Base-by-base conservation (phyloP, 2,329 filamentous ascomycete genomes). In the Pleurostoma richardsiae region DNA sequence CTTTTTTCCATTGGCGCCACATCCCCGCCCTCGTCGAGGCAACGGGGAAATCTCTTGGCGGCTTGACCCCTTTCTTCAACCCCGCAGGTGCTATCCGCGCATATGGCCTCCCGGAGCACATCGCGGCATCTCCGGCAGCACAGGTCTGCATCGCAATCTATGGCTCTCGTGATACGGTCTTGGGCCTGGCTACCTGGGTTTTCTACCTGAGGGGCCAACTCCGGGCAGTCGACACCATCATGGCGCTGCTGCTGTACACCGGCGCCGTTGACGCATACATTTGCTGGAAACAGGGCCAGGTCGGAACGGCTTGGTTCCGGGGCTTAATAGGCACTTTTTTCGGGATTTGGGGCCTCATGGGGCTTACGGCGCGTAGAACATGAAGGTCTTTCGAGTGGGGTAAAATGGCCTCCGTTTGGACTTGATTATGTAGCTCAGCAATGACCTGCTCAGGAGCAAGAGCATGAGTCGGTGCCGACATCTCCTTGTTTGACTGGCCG, bases 391-490 rank as follows among this genome's bases (percentile, higher is more conserved):
- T 19, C 19, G 19, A 19, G 19, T 19, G 19, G 19, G 19, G 19
- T 19, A 19, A 19, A 19, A 19, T 19, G 19, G 19, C 19, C 19
- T 19, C 19, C 19, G 19, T 19, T 19, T 19, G 19, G 19, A 19
- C 19, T 19, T 80, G 68, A 46, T 74, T 73, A 26, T 67, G 60
- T 28, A 82, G 67, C 58, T 83, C 73, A n/a, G 68, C 60, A 39
- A 74, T 65, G 39, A 79, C 69, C 40, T 67, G 59, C 30, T 70
- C 63, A 55, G 64, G 69, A 30, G 67, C 57, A 44, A 84, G 67
- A 43, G 74, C 65, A 57, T 84, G 79, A 29, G 80, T 76, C 11
- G 78, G 78, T 43, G 67, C 61, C 4, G 75, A 73, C 29, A 83
- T 62, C 33, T 70, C 71, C 39, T 46, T 36, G 31, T 46, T 46